Conservation (phyloP, 2,329 filamentous ascomycete genomes). For the Stagonosporopsis tanaceti region DNA sequence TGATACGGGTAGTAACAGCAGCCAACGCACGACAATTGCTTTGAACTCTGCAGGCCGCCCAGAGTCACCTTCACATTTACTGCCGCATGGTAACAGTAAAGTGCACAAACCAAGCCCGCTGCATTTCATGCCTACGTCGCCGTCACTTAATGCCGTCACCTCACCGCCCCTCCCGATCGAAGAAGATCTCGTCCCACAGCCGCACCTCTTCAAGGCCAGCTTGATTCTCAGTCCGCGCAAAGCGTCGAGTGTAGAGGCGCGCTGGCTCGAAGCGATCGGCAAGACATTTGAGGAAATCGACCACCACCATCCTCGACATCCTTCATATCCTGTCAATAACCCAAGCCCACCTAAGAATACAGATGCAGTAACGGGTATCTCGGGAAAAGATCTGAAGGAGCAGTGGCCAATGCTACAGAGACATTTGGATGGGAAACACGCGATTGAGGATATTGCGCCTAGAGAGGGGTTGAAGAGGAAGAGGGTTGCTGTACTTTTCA, state of each 20-base stretch:
- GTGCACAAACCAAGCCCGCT: slow-evolving; percentile 45
- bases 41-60: slow-evolving; percentile 30
- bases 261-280: slow-evolving; percentile 65
- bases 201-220: slow-evolving; percentile 37
- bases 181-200: slow-evolving; percentile 27
- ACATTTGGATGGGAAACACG: slow-evolving; percentile 86
- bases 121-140: slow-evolving; percentile 43
- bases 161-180: slow-evolving; percentile 30
- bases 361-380: slow-evolving; percentile 28
- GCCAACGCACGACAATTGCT: slow-evolving; percentile 46
- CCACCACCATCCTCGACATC: slow-evolving; percentile 20
- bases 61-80: slow-evolving; percentile 34
- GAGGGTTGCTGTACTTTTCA: slow-evolving; percentile 61
- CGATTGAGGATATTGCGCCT: slow-evolving; percentile 86
- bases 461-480: slow-evolving; percentile 87
- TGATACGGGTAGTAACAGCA: slow-evolving; percentile 49
- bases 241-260: slow-evolving; percentile 78
- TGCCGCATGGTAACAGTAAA: slow-evolving; percentile 26
- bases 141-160: slow-evolving; percentile 27
- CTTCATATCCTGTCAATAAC: slow-evolving; percentile 24
- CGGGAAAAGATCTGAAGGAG: slow-evolving; percentile 58
- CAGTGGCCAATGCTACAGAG: slow-evolving; percentile 78
- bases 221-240: slow-evolving; percentile 78
- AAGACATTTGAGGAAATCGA: slow-evolving; percentile 52
- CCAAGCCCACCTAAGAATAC: slow-evolving; percentile 33